A percentile compares a stretch with the other conserved stretches of the same genome.
These are phyloP conservation scores for Athelia psychrophila DNA, from an alignment of 1,284 basidiomycete species.

Conservation along the genomic window DNA sequence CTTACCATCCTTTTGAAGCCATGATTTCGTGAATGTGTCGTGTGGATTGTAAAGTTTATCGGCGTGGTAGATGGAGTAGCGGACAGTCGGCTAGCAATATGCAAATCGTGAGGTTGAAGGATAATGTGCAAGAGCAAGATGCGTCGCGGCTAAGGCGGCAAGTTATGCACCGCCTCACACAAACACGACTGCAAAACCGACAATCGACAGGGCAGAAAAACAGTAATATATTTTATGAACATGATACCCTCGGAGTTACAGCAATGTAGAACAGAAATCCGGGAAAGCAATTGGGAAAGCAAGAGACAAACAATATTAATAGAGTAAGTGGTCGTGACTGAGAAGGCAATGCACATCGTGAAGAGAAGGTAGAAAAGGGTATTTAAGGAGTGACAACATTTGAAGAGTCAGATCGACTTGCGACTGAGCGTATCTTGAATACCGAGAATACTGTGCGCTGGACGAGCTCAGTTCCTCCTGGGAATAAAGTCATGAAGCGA, in stretches of 20 bases:
- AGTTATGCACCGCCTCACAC: too few relatives aligned
- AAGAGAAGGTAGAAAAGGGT: too few relatives aligned
- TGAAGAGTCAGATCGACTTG: conserved; percentile 22
- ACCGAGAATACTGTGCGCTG: conserved; percentile 64
- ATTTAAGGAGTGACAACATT: not conserved
- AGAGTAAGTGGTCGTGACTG: too few relatives aligned
- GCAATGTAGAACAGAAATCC: not conserved
- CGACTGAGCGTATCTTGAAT: conserved; percentile 70
- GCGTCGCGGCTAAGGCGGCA: not conserved
- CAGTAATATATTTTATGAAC: too few relatives aligned
- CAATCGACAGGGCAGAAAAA: too few relatives aligned
- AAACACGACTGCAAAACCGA: too few relatives aligned
- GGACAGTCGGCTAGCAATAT: not conserved
- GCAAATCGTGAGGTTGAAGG: not conserved
- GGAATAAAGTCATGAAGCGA: too few relatives aligned
- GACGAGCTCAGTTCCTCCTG: conserved; percentile 60
- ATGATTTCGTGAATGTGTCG: conserved; percentile 12
- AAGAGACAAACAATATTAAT: not conserved
- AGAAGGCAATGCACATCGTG: not conserved
- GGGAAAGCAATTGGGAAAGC: not conserved
- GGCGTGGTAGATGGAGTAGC: too few relatives aligned
- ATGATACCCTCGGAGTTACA: conserved; percentile 1
- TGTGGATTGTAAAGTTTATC: too few relatives aligned
- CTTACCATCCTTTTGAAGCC: conserved; percentile 36
- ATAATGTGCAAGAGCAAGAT: not conserved